These are phyloP conservation scores for Scheffersomyces segobiensis DNA, from an alignment of 1,139 yeast species.

Conservation along the genomic window DNA sequence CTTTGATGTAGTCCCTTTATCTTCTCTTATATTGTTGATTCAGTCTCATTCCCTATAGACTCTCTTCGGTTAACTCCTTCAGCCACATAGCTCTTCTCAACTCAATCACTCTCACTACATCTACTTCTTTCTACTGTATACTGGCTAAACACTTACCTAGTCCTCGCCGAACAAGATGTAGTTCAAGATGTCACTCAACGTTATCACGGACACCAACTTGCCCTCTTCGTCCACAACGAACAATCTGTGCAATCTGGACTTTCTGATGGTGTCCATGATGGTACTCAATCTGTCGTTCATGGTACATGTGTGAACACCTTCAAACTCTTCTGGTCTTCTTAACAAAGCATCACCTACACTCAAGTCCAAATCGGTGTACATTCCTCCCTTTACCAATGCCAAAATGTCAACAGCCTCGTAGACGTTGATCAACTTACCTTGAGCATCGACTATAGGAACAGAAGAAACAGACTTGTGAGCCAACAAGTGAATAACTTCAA, in stretches of 20 bases:
- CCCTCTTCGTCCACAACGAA: constrained; percentile 88
- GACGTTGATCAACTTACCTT: constrained; percentile 75
- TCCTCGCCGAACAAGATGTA: constrained; percentile 72
- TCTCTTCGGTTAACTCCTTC: background rate
- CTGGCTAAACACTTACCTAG: background rate
- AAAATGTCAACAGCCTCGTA: constrained; percentile 96
- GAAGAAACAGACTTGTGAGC: constrained; percentile 83
- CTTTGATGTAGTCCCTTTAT: no score
- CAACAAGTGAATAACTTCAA: constrained; percentile 85
- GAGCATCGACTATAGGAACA: constrained; percentile 87
- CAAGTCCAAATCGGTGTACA: constrained; percentile 84
- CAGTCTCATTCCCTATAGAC: background rate
- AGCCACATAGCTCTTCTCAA: background rate
- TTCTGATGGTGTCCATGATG: constrained; percentile 89
- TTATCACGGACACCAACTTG: constrained; percentile 75
- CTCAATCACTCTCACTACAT: background rate
- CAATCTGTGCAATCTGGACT: constrained; percentile 86
- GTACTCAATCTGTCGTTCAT: constrained; percentile 83
- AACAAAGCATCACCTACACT: constrained; percentile 96
- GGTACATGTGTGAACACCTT: constrained; percentile 97
- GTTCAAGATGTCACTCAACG: constrained; percentile 86
- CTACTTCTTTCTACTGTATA: background rate
- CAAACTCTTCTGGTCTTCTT: constrained; percentile 94
- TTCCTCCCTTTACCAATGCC: constrained; percentile 91
- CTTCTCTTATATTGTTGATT: no score